Percentiles rank a stretch among this genome's conserved stretches.
Conservation (phyloP, 2,329 filamentous ascomycete species). For the Colletotrichum horii region DNA sequence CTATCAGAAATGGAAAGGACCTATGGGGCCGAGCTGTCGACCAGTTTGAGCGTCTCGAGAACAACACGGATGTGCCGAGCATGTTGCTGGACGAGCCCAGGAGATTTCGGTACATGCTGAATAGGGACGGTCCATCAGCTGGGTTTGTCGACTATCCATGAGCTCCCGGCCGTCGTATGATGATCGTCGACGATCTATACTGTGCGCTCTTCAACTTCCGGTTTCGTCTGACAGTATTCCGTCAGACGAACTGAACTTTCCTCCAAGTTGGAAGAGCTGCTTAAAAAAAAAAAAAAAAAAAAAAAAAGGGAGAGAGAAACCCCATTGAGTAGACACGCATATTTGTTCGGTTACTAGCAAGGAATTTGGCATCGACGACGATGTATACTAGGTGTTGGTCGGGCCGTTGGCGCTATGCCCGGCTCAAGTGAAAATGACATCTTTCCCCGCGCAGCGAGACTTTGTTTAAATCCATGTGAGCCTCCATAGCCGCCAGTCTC, state of each 20-base stretch:
- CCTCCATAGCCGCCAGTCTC: background rate
- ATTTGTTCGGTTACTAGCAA: background rate
- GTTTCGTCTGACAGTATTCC: background rate
- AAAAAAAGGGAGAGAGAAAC: too few relatives aligned
- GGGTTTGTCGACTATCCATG: conserved; percentile 52
- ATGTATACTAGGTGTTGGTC: background rate
- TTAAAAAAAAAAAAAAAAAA: too few relatives aligned
- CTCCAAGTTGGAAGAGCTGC: background rate
- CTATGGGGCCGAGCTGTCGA: conserved; percentile 57
- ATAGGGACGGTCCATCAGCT: conserved; percentile 49
- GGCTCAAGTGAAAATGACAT: background rate
- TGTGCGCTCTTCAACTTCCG: background rate
- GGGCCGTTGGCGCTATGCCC: background rate
- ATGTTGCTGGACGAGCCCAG: conserved; percentile 45
- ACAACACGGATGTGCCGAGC: conserved; percentile 58
- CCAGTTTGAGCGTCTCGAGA: conserved; percentile 51
- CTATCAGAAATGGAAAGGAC: conserved; percentile 57
- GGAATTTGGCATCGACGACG: background rate
- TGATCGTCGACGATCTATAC: background rate
- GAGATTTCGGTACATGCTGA: conserved; percentile 49
- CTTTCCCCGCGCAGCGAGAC: background rate
- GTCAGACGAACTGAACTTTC: background rate
- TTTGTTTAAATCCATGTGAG: background rate
- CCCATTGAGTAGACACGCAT: background rate
- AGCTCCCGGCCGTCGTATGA: background rate